Percentiles rank a stretch among this genome's conserved stretches.
phyloP scores from a whole-genome alignment of 345 rosid species.

The Lepidium aucheri region DNA sequence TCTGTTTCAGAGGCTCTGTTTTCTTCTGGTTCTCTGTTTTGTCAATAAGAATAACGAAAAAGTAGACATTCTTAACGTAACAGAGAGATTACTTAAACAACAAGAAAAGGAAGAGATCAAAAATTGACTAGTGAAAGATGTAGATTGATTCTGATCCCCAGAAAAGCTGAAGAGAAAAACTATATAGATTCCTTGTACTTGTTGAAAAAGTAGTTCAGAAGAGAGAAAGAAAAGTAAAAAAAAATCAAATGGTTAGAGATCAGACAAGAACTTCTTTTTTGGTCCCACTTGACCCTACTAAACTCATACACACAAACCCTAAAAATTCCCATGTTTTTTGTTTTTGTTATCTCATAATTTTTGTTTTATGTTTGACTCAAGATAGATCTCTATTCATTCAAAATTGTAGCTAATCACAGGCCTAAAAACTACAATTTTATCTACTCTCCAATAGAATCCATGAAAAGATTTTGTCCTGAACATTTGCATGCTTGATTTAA shows the following conservation, averaged over 20 bases:
- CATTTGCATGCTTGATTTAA: constrained; percentile 7
- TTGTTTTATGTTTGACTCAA: constrained; percentile 6
- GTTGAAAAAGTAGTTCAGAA: constrained; percentile 19
- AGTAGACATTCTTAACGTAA: constrained; percentile 30
- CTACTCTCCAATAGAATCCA: constrained; percentile 9
- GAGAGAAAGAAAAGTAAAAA: constrained; percentile 1
- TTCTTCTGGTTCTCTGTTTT: neutral
- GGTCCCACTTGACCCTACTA: constrained; percentile 31
- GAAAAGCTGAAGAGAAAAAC: constrained; percentile 7
- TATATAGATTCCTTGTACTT: constrained; percentile 30
- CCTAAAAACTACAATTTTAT: neutral
- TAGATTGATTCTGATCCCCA: constrained; percentile 22
- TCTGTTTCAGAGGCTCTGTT: neutral
- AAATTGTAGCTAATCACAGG: constrained; percentile 26
- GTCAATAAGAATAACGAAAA: constrained; percentile 1
- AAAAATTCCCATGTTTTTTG: neutral
- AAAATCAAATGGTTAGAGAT: constrained; percentile 11
- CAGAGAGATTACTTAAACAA: constrained; percentile 28
- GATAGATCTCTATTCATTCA: constrained; percentile 21
- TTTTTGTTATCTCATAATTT: neutral
- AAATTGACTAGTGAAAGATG: constrained; percentile 23
- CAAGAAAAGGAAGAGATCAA: constrained; percentile 26
- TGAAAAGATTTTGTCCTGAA: constrained; percentile 15
- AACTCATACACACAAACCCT: constrained; percentile 3
- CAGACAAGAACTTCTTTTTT: constrained; percentile 23